A percentile compares a stretch with the other conserved stretches of the same genome.
Conservation (phyloP, 768 basidiomycete species). For the Panaeolus cyanescens region DNA sequence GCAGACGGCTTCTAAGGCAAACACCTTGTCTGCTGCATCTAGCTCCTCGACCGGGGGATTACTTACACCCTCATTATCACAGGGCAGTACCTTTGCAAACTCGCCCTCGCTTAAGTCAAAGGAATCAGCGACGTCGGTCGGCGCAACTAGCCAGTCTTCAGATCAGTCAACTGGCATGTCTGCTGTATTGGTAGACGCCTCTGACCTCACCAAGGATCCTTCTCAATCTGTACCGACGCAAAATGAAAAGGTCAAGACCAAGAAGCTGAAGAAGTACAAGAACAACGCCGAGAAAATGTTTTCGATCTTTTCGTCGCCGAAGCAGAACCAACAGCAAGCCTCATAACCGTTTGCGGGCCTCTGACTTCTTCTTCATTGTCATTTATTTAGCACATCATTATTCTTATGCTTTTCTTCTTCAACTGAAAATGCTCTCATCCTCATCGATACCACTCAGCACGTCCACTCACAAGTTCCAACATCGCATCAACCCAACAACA, state of each 20-base stretch:
- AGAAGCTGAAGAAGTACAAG: conserved; percentile 84
- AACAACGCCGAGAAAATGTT: conserved; percentile 86
- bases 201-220: conserved; percentile 23
- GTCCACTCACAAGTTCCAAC: conserved; percentile 4
- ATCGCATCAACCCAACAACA: conserved; percentile 5
- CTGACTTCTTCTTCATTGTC: neutral
- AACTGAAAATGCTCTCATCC: neutral
- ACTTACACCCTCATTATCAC: conserved; percentile 66
- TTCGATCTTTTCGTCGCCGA: conserved; percentile 78
- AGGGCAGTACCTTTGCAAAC: conserved; percentile 40
- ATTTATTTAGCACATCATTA: conserved; percentile 2
- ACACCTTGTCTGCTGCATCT: conserved; percentile 46
- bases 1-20: conserved; percentile 44
- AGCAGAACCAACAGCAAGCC: conserved; percentile 29
- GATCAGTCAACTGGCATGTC: conserved; percentile 67
- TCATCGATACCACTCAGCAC: conserved; percentile 4
- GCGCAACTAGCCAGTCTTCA: conserved; percentile 69
- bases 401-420: neutral
- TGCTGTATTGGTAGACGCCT: conserved; percentile 31
- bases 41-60: conserved; percentile 43
- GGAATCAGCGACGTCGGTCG: conserved; percentile 75
- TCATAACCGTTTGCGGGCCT: neutral
- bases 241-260: conserved; percentile 40
- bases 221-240: neutral
- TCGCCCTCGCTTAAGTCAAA: conserved; percentile 81